Evolutionary conservation across 306 rosid genomes (phyloP).

Genomic region (Psophocarpus tetragonolobus): DNA sequence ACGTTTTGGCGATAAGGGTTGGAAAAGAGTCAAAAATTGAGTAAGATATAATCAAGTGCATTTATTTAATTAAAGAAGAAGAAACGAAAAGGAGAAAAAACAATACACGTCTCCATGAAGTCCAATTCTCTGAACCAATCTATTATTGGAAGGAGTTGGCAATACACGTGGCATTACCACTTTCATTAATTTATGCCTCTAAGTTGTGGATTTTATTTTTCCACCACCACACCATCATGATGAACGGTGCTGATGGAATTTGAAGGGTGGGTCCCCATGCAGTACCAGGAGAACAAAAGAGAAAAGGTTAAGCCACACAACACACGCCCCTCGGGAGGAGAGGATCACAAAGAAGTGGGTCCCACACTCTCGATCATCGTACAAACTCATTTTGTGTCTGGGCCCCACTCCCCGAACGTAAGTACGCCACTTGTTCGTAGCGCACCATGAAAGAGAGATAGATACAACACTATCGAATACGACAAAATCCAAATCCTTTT

Average conservation of each 20-base stretch:
- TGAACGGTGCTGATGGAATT: conserved; percentile 43
- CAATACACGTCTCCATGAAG: neutral
- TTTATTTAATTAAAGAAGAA: neutral
- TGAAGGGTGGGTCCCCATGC: conserved; percentile 22
- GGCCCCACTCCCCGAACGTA: conserved; percentile 41
- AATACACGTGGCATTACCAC: neutral
- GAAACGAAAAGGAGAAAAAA: neutral
- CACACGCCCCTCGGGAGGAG: conserved; percentile 33
- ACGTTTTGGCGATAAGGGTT: neutral
- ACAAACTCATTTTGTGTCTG: conserved; percentile 38
- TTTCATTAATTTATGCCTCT: neutral
- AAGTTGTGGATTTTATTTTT: neutral
- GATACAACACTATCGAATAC: conserved; percentile 41
- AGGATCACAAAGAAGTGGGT: neutral
- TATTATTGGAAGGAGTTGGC: neutral
- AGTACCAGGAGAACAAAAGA: too few species aligned
- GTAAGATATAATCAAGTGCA: neutral
- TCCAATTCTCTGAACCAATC: neutral
- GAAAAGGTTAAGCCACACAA: too few species aligned
- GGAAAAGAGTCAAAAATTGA: neutral
- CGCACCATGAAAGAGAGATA: conserved; percentile 24
- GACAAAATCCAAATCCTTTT: conserved; percentile 58
- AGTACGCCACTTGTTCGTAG: conserved; percentile 47
- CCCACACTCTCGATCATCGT: conserved; percentile 46
- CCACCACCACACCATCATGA: neutral